Evolutionary conservation across 139 green algal genomes (phyloP), one percentile per base, ranked within the genome.

Genomic region (Chlamydomonas applanata): DNA sequence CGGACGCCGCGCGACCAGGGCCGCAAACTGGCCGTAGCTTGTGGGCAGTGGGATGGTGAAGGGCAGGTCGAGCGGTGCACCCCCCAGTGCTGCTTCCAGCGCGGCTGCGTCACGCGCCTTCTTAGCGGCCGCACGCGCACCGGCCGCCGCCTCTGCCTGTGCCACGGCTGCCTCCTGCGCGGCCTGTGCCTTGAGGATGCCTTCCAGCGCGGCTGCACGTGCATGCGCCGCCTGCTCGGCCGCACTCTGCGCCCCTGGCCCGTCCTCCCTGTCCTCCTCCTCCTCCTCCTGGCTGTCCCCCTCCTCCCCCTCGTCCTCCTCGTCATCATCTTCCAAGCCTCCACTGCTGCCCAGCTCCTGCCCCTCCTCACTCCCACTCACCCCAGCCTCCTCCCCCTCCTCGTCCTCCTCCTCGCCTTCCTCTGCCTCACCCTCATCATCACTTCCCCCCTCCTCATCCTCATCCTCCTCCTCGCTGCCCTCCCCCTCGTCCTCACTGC

Each of bases 11-110:
- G 24, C 59, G 7, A 85, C 83, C 34, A 85, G 74, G 57, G 44
- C 24, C 0, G 79, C 78, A 66, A 97, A 92, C 14, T 85, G 85
- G 7, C 85, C 78, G 71, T 97, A 94, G 61, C 59, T 90, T 29
- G 81, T 66, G 1, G 95, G 95, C 67, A 93, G 75, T 0, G 82
- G 35, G 35, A 94, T 87, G 1, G 93, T 95, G 83, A 88, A 98
- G 16, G 92, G 89, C 49, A 98, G 74, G 69, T 96, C 87, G 22
- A 83, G 52, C 1, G 82, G 78, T 0, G 82, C 88, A 2, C 85
- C 72, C 19, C 40, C 40, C 11, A 49, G 11, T 11, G 40, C 40
- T 7, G 40, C 40, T 7, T 49, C 40, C 40, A 49, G 40, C 40
- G 40, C 40, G 40, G 40, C 40, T 11, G 40, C 40, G 40, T 49